Percentiles rank a stretch among this genome's conserved stretches.
Evolutionary conservation across 176 grass and related monocot species (phyloP).

Genomic region (Tillandsia leiboldiana): DNA sequence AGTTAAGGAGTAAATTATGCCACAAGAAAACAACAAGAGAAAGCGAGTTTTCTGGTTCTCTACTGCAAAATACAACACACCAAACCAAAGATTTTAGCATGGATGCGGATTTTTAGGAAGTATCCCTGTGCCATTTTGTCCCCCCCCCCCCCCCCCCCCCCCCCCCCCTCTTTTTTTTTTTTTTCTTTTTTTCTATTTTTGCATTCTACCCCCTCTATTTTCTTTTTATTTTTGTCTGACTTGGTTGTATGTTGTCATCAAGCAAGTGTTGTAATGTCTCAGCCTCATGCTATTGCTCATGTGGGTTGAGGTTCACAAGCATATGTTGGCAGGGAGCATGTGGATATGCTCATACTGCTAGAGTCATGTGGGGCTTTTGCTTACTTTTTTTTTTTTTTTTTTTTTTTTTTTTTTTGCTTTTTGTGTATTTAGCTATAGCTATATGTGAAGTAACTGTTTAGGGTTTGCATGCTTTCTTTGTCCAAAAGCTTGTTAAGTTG

Average conservation of each 20-base stretch:
- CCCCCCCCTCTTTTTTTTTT: neutral
- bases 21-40: neutral
- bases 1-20: neutral
- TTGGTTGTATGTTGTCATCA: conserved; percentile 8
- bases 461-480: conserved; percentile 3
- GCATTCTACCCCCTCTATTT: neutral
- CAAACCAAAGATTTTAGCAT: conserved; percentile 34
- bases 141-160: neutral
- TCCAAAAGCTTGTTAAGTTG: neutral
- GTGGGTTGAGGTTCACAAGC: too few relatives aligned
- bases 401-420: neutral
- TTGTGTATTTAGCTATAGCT: neutral
- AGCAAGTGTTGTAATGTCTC: neutral
- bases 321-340: too few relatives aligned
- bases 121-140: conserved; percentile 55
- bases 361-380: too few relatives aligned
- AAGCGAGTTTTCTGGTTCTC: neutral
- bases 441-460: neutral
- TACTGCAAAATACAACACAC: conserved; percentile 7
- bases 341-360: too few relatives aligned
- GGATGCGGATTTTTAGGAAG: conserved; percentile 90
- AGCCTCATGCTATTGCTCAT: too few relatives aligned
- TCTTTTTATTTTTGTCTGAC: neutral
- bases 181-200: conserved; percentile 2
- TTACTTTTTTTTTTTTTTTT: neutral